Percentiles rank a stretch among this genome's conserved stretches.
Conservation (phyloP, 1,284 basidiomycete species). For the Apiotrichum domesticum region DNA sequence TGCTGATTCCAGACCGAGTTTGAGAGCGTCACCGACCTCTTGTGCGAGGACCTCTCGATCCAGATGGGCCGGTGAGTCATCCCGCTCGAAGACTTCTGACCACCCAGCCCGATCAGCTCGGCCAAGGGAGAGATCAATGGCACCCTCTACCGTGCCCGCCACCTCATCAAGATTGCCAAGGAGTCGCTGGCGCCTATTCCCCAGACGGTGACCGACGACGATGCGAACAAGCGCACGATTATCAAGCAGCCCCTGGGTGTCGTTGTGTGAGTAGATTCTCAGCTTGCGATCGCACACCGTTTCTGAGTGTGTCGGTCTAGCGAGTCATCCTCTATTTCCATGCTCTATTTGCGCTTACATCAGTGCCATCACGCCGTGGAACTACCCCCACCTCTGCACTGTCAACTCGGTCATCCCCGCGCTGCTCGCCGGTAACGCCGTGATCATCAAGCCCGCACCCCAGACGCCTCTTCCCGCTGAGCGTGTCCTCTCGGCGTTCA, state of each 20-base stretch:
- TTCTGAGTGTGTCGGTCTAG: no score
- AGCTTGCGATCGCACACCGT: no score
- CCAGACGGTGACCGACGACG: slow-evolving; percentile 68
- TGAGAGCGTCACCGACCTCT: slow-evolving; percentile 60
- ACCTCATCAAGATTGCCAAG: slow-evolving; percentile 79
- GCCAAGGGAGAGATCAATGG: slow-evolving; percentile 72
- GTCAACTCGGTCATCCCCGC: slow-evolving; percentile 88
- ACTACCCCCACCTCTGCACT: slow-evolving; percentile 80
- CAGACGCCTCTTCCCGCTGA: slow-evolving; percentile 87
- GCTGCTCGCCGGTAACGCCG: slow-evolving; percentile 74
- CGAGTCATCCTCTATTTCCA: no score
- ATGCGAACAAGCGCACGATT: slow-evolving; percentile 75
- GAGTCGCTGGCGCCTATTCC: slow-evolving; percentile 67
- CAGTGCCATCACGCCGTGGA: slow-evolving; percentile 46
- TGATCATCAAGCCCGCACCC: slow-evolving; percentile 88
- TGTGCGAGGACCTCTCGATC: slow-evolving; percentile 66
- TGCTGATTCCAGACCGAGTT: slow-evolving; percentile 59
- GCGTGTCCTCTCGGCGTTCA: slow-evolving; percentile 64
- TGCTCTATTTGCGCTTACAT: neutral
- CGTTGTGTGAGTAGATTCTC: slow-evolving; percentile 72
- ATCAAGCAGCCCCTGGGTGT: slow-evolving; percentile 77
- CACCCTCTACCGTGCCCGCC: slow-evolving; percentile 70
- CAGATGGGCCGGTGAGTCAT: slow-evolving; percentile 68
- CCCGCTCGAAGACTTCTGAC: no score
- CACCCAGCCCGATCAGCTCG: slow-evolving; percentile 66